These are phyloP conservation scores for Aspergillus ellipticus DNA, from an alignment of 495 filamentous ascomycete genomes.

Conservation along the genomic window DNA sequence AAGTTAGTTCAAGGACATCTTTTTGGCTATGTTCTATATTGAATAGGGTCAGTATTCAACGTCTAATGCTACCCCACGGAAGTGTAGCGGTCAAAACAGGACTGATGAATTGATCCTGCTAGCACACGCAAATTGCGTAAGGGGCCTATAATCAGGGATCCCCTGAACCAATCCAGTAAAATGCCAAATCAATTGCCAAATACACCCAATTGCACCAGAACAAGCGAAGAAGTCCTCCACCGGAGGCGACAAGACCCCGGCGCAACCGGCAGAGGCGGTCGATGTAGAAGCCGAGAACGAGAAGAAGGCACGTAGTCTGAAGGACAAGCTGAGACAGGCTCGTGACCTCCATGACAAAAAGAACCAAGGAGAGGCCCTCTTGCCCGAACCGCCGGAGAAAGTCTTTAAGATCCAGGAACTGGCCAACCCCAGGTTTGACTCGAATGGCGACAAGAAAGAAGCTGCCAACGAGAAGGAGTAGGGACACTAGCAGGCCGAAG, in stretches of 20 bases:
- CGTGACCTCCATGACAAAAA: constrained; percentile 89
- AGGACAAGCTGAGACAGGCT: constrained; percentile 93
- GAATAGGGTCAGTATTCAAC: too few species aligned
- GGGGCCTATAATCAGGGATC: too few species aligned
- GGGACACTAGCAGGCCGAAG: constrained; percentile 8
- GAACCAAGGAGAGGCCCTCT: constrained; percentile 71
- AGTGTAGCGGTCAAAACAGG: too few species aligned
- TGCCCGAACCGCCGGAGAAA: constrained; percentile 96
- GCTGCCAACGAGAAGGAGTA: constrained; percentile 7
- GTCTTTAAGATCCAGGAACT: constrained; percentile 95
- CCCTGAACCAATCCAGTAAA: too few species aligned
- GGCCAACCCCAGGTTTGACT: constrained; percentile 82
- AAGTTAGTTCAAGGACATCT: too few species aligned
- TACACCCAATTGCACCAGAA: constrained; percentile 19
- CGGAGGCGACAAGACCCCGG: constrained; percentile 13
- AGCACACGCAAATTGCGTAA: too few species aligned
- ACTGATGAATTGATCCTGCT: too few species aligned
- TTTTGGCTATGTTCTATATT: too few species aligned
- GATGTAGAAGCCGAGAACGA: constrained; percentile 78
- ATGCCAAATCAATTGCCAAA: too few species aligned
- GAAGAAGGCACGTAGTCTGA: constrained; percentile 86
- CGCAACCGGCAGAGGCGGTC: constrained; percentile 34
- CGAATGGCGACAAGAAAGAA: constrained; percentile 52
- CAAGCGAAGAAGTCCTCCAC: constrained; percentile 20
- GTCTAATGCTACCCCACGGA: too few species aligned